Conservation (phyloP, 805 yeast genomes). For the Zygoascus biomembranicola region DNA sequence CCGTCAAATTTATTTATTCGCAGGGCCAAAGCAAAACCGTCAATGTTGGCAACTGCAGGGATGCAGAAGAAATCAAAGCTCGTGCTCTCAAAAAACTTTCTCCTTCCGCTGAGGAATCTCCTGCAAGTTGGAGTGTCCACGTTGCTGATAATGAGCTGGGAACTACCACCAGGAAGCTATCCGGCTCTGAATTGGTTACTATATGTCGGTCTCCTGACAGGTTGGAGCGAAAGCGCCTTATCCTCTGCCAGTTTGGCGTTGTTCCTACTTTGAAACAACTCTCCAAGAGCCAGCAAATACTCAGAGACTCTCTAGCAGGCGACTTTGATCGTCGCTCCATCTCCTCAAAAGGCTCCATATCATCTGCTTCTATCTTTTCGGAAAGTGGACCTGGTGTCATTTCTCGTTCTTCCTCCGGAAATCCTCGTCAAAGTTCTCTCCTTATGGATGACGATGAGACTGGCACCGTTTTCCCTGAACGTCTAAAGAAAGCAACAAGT, state of each 20-base stretch:
- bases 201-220: constrained; percentile 71
- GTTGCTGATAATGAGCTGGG: constrained; percentile 52
- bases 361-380: background rate
- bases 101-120: constrained; percentile 13
- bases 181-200: constrained; percentile 74
- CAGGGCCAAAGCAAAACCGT: constrained; percentile 65
- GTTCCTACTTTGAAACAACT: constrained; percentile 40
- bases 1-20: constrained; percentile 61
- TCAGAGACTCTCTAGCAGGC: constrained; percentile 11
- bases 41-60: constrained; percentile 70
- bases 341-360: background rate
- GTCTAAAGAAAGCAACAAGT: background rate
- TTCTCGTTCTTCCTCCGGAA: background rate
- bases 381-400: background rate
- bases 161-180: constrained; percentile 40
- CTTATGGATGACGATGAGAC: constrained; percentile 5
- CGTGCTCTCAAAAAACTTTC: constrained; percentile 49
- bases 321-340: background rate
- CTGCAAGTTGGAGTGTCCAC: constrained; percentile 34
- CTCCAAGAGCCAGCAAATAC: constrained; percentile 21
- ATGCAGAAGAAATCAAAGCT: constrained; percentile 68
- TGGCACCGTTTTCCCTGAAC: constrained; percentile 7
- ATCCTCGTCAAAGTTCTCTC: background rate
- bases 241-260: constrained; percentile 57
- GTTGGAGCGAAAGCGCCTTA: constrained; percentile 58